Base-by-base conservation (phyloP, 192 early-diverging fungal species). In the Phlyctochytrium planicorne region DNA sequence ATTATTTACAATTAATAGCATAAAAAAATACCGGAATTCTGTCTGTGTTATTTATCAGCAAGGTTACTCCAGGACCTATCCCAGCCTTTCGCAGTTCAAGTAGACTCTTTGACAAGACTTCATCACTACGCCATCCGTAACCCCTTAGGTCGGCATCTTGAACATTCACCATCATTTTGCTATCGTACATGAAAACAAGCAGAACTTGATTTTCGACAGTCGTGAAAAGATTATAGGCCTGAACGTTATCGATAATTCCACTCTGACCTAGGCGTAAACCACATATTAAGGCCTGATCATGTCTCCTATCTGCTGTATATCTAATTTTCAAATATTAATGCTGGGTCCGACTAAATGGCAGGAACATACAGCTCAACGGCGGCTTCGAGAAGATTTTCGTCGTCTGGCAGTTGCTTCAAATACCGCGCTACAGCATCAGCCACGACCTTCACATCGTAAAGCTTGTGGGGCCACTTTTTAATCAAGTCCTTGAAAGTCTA, bases 1-100 rank as follows among this genome's bases (percentile, higher is more conserved):
- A 27, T 63, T 17, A 27, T 0, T 53, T n/a, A n/a, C n/a, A n/a
- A n/a, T n/a, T n/a, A n/a, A 57, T 24, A 34, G 16, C 0, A 34
- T 16, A 63, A n/a, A 63, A 53, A 1, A 76, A 52, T 78, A 92
- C 91, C 29, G 88, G 89, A 47, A 96, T 88, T 16, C 89, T 86
- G 34, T 97, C 92, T 0, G 92, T 90, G 70, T 92, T 87, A 34
- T 90, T 79, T 1, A 94, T 91, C 67, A 98, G 80, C 25, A 98
- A 65, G 75, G 86, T 87, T 12, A 95, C 91, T 30, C 91, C 95
- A 2, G 47, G 24, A n/a, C 34, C 30, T 20, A 50, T 52, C 2
- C 68, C 68, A 33, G 65, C 56, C 31, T 64, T 35, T 20, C 72
- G 56, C 1, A 70, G 34, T 1, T 72, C 67, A 24, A 74, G 62